phyloP scores from a whole-genome alignment of 2,329 filamentous ascomycete genomes.

The Harringtonia aguacate region DNA sequence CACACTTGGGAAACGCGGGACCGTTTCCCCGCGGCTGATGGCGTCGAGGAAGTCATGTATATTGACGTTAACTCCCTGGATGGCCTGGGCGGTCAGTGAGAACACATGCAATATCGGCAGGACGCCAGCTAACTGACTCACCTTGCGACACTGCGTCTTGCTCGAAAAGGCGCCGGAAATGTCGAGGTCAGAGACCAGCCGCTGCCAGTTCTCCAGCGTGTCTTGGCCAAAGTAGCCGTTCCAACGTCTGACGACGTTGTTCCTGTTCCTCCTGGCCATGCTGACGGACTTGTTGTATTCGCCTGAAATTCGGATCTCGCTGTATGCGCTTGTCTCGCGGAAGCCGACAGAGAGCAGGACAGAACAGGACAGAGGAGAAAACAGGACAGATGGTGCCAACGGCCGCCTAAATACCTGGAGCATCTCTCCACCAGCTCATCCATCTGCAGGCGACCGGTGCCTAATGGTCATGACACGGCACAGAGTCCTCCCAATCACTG shows the following conservation, averaged over 20 bases:
- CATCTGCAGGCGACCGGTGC: no score
- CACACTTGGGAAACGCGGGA: slow-evolving; percentile 22
- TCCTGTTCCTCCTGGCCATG: background rate
- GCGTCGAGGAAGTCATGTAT: slow-evolving; percentile 36
- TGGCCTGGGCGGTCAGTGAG: slow-evolving; percentile 20
- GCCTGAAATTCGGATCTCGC: no score
- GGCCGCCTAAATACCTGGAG: no score
- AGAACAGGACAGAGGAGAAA: no score
- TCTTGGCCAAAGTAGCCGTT: slow-evolving; percentile 20
- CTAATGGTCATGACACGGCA: no score
- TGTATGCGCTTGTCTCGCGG: no score
- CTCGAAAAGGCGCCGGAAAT: slow-evolving; percentile 25
- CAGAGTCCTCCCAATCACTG: no score
- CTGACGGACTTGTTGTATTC: no score
- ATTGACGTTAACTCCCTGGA: slow-evolving; percentile 33
- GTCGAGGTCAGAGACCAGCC: slow-evolving; percentile 32
- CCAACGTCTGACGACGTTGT: slow-evolving; percentile 11
- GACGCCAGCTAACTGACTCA: slow-evolving; percentile 13
- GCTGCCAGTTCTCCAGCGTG: slow-evolving; percentile 31
- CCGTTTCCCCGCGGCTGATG: slow-evolving; percentile 11
- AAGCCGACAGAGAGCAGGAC: no score
- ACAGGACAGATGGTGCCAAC: no score
- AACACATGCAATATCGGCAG: background rate
- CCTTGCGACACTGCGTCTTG: slow-evolving; percentile 34
- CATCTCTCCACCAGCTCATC: no score